Conservation (phyloP, 1,284 basidiomycete genomes). For the Puccinia novopanici region DNA sequence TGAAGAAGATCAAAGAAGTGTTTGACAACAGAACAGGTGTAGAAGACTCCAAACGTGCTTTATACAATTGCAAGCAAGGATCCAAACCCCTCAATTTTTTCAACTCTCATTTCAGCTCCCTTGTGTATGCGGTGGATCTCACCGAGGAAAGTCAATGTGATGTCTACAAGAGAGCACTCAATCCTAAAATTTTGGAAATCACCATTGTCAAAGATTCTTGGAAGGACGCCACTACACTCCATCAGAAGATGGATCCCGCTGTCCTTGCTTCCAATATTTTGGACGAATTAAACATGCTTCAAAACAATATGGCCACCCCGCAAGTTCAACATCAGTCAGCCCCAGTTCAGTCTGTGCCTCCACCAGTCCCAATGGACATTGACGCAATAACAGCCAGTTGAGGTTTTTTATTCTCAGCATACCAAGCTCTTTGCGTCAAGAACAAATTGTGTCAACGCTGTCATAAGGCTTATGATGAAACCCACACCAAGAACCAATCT, state of each 20-base stretch:
- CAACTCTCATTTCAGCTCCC: not conserved
- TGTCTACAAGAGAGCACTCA: not conserved
- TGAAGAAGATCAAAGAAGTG: not conserved
- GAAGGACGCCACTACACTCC: not conserved
- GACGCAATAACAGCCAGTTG: not conserved
- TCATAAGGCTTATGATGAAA: not conserved
- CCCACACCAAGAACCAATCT: not conserved
- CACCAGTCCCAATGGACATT: constrained; percentile 5
- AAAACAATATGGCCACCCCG: not conserved
- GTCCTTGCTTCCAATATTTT: too few relatives aligned
- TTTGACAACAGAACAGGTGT: too few relatives aligned
- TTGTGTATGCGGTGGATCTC: constrained; percentile 18
- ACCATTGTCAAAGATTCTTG: not conserved
- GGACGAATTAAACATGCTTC: not conserved
- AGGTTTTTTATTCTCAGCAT: not conserved
- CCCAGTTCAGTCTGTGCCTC: too few relatives aligned
- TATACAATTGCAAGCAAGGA: constrained; percentile 5
- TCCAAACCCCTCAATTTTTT: not conserved
- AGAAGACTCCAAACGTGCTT: not conserved
- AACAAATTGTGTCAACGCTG: constrained; percentile 3
- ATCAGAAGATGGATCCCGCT: not conserved
- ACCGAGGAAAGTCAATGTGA: constrained; percentile 5
- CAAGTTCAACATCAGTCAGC: not conserved
- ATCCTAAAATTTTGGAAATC: constrained; percentile 17
- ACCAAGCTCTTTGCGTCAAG: constrained; percentile 4